phyloP scores from a whole-genome alignment of 2,329 filamentous ascomycete genomes.

The Coniella vitis region DNA sequence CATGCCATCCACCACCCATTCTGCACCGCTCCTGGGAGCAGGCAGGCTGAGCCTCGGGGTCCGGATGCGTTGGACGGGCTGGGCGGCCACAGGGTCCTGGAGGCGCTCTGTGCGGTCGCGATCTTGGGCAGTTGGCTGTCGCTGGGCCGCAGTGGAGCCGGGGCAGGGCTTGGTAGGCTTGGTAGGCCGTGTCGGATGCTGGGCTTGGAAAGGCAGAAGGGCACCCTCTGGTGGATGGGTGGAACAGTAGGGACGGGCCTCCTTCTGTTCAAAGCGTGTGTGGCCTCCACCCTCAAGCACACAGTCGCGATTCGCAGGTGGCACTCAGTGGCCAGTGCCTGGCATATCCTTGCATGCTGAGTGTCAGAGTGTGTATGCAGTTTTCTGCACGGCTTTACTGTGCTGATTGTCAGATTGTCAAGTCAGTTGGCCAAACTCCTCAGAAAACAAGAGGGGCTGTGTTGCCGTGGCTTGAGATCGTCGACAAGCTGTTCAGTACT shows the following conservation, averaged over 20 bases:
- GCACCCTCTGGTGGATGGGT: not conserved
- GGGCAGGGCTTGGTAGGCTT: not conserved
- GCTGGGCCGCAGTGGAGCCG: not conserved
- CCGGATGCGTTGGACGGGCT: constrained; percentile 1
- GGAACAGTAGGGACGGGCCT: constrained; percentile 2
- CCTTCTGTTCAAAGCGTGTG: constrained; percentile 9
- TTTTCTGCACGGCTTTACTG: too few species aligned
- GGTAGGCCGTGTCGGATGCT: not conserved
- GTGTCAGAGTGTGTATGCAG: too few species aligned
- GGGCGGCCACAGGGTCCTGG: constrained; percentile 5
- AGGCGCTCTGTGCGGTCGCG: constrained; percentile 9
- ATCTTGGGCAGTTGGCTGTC: not conserved
- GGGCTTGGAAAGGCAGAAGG: not conserved
- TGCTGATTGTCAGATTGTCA: not conserved
- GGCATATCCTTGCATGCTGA: too few species aligned
- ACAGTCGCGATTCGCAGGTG: not conserved
- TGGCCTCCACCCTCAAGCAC: not conserved
- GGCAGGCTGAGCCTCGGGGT: not conserved
- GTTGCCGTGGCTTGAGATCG: too few species aligned
- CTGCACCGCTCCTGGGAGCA: not conserved
- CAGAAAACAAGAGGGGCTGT: not conserved
- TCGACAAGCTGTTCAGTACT: too few species aligned
- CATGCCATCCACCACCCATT: too few species aligned
- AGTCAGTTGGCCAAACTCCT: not conserved
- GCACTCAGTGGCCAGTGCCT: not conserved